Conservation (phyloP, 257 asterid species). For the Jacaranda mimosifolia region DNA sequence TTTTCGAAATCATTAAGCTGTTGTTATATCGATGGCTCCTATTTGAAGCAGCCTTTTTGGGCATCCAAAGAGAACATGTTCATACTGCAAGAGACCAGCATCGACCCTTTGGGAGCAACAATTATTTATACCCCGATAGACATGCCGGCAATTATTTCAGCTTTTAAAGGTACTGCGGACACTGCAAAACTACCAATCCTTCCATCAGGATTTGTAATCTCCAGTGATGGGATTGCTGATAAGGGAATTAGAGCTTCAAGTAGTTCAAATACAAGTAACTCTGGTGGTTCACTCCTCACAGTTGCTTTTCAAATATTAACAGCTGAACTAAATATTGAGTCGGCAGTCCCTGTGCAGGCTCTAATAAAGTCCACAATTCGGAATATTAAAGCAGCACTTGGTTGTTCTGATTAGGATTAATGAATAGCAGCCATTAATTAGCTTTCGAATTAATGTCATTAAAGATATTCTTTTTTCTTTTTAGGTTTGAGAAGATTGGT, state of each 20-base stretch:
- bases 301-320: slow-evolving; percentile 61
- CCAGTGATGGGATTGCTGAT: slow-evolving; percentile 52
- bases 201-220: slow-evolving; percentile 74
- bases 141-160: slow-evolving; percentile 35
- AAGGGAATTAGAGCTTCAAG: slow-evolving; percentile 38
- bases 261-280: slow-evolving; percentile 23
- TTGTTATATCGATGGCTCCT: neutral
- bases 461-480: too few relatives aligned
- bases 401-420: slow-evolving; percentile 34
- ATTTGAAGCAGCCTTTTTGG: slow-evolving; percentile 50
- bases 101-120: slow-evolving; percentile 57
- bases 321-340: slow-evolving; percentile 52
- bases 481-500: too few relatives aligned
- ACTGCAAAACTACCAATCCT: slow-evolving; percentile 45
- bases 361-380: slow-evolving; percentile 59
- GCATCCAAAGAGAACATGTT: slow-evolving; percentile 53
- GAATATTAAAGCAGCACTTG: slow-evolving; percentile 52
- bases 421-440: too few relatives aligned
- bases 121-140: slow-evolving; percentile 64
- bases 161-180: slow-evolving; percentile 57
- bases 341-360: slow-evolving; percentile 50
- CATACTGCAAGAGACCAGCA: slow-evolving; percentile 70
- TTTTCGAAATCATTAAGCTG: neutral
- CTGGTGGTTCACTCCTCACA: slow-evolving; percentile 62
- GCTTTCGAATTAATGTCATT: too few relatives aligned